Percentiles rank a stretch among this genome's conserved stretches.
Conservation (phyloP, 768 basidiomycete species). For the Tricholoma bakamatsutake region DNA sequence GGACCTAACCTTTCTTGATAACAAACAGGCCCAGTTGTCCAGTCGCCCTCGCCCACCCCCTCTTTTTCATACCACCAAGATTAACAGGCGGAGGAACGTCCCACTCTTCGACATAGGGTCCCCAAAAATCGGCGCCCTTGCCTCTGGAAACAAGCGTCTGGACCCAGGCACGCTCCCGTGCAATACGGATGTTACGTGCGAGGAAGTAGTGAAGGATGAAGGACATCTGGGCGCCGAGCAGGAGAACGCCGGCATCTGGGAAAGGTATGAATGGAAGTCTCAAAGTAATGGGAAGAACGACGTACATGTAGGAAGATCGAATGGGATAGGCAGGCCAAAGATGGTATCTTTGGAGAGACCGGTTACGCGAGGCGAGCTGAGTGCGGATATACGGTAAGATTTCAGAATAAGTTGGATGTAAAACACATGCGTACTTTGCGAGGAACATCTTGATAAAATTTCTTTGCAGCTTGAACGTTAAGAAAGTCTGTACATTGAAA, state of each 20-base stretch:
- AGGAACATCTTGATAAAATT: slow-evolving; percentile 62
- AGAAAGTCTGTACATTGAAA: slow-evolving; percentile 38
- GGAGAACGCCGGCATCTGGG: slow-evolving; percentile 67
- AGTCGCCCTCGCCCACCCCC: slow-evolving; percentile 27
- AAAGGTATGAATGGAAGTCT: background rate
- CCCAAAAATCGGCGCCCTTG: slow-evolving; percentile 82
- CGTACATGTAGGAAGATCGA: slow-evolving; percentile 67
- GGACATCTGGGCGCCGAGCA: slow-evolving; percentile 71
- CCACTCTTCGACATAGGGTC: slow-evolving; percentile 80
- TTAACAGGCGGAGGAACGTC: slow-evolving; percentile 44
- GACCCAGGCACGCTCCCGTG: slow-evolving; percentile 70
- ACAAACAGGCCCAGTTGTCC: slow-evolving; percentile 36
- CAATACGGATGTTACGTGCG: slow-evolving; percentile 74
- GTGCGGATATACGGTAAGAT: background rate
- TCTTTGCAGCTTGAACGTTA: slow-evolving; percentile 69
- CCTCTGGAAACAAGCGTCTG: slow-evolving; percentile 81
- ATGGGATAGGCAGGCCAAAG: slow-evolving; percentile 61
- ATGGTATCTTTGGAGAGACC: slow-evolving; percentile 59
- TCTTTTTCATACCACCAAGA: slow-evolving; percentile 21
- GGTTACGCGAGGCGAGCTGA: slow-evolving; percentile 56
- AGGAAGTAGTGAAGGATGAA: slow-evolving; percentile 79
- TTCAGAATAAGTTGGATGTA: background rate
- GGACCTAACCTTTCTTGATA: slow-evolving; percentile 37
- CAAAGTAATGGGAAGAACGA: background rate
- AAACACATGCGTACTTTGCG: slow-evolving; percentile 40